Percentiles rank a stretch among this genome's conserved stretches.
Evolutionary conservation across 2,329 filamentous ascomycete species (phyloP).

Genomic region (Tolypocladium tropicale): DNA sequence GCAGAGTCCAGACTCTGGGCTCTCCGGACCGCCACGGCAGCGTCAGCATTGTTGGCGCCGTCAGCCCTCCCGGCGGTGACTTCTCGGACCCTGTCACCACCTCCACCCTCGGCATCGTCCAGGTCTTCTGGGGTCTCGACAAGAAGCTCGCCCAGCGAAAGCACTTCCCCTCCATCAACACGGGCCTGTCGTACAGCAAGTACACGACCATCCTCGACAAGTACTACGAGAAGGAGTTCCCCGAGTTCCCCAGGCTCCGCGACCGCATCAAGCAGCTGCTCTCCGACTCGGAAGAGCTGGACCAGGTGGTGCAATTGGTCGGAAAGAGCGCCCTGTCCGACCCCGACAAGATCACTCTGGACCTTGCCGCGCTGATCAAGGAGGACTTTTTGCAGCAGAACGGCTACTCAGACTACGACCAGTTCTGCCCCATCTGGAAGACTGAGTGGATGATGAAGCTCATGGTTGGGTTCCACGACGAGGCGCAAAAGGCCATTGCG

Average conservation of each 20-base stretch:
- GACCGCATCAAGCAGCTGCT: constrained; percentile 91
- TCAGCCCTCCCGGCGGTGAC: constrained; percentile 95
- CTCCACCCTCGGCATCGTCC: constrained; percentile 90
- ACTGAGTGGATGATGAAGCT: constrained; percentile 99
- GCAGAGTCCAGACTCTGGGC: constrained; percentile 74
- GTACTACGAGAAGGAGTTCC: constrained; percentile 87
- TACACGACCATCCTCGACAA: constrained; percentile 83
- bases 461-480: constrained; percentile 96
- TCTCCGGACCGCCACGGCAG: constrained; percentile 82
- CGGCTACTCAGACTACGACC: constrained; percentile 97
- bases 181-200: constrained; percentile 88
- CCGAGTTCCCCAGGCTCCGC: constrained; percentile 86
- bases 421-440: constrained; percentile 99
- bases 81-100: constrained; percentile 97
- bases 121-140: constrained; percentile 99
- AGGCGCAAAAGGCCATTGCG: constrained; percentile 87
- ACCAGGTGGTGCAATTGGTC: constrained; percentile 97
- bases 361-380: constrained; percentile 85
- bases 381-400: constrained; percentile 99
- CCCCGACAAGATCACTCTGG: constrained; percentile 94
- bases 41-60: constrained; percentile 95
- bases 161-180: constrained; percentile 99
- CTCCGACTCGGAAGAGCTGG: constrained; percentile 90
- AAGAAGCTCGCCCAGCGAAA: constrained; percentile 99
- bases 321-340: constrained; percentile 95